phyloP scores from a whole-genome alignment of 2,329 filamentous ascomycete genomes.

The Colletotrichum noveboracense region DNA sequence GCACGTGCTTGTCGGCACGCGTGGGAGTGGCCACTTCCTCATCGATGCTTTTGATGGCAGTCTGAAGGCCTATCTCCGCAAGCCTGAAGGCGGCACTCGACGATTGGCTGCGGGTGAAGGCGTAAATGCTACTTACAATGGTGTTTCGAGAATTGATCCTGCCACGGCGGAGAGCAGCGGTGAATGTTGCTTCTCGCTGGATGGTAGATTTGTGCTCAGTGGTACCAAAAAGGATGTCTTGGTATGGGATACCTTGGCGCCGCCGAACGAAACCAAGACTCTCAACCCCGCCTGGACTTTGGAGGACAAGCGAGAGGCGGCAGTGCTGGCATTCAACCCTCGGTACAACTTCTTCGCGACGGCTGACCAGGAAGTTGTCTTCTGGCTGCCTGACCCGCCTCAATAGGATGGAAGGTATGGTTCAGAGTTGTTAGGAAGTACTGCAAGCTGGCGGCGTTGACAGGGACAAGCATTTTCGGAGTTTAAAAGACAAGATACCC shows the following conservation, averaged over 20 bases:
- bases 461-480: not conserved
- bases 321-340: constrained; percentile 86
- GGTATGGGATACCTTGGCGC: constrained; percentile 81
- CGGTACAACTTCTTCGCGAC: constrained; percentile 91
- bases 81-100: constrained; percentile 57
- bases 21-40: constrained; percentile 84
- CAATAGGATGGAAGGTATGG: constrained; percentile 35
- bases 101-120: constrained; percentile 59
- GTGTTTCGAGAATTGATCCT: constrained; percentile 49
- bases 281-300: constrained; percentile 69
- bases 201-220: constrained; percentile 87
- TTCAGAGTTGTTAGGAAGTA: not conserved
- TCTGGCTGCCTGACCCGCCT: constrained; percentile 77
- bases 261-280: constrained; percentile 59
- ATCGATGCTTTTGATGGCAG: constrained; percentile 91
- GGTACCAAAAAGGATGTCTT: constrained; percentile 77
- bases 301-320: constrained; percentile 71
- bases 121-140: constrained; percentile 35
- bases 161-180: constrained; percentile 63
- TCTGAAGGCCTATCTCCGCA: constrained; percentile 75
- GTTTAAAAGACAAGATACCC: constrained; percentile 19
- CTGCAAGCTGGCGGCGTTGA: not conserved
- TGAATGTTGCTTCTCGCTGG: constrained; percentile 87
- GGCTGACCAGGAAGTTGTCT: constrained; percentile 82
- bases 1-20: constrained; percentile 81